phyloP scores from a whole-genome alignment of 805 yeast species.

The Wickerhamiella parazyma region DNA sequence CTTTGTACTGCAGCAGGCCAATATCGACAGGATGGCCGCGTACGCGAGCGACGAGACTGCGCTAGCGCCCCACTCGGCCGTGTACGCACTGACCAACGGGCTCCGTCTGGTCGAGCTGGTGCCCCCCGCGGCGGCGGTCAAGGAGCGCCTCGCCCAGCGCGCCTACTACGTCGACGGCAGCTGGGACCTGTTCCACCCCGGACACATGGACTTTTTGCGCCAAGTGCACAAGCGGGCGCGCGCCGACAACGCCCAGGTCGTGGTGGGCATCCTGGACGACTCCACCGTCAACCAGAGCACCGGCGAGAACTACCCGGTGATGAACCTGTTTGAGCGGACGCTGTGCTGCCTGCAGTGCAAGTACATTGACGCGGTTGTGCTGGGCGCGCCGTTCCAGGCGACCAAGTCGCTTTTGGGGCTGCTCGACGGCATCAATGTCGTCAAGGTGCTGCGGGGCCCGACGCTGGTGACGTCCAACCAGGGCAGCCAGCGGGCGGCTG shows the following conservation, averaged over 20 bases:
- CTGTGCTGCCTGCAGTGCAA: slow-evolving; percentile 79
- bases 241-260: slow-evolving; percentile 32
- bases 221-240: slow-evolving; percentile 32
- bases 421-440: slow-evolving; percentile 32
- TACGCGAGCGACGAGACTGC: slow-evolving; percentile 19
- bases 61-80: slow-evolving; percentile 17
- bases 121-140: slow-evolving; percentile 4
- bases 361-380: slow-evolving; percentile 64
- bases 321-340: slow-evolving; percentile 77
- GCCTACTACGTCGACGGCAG: slow-evolving; percentile 61
- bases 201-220: slow-evolving; percentile 66
- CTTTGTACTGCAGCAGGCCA: slow-evolving; percentile 9
- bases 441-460: slow-evolving; percentile 45
- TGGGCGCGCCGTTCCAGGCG: slow-evolving; percentile 43
- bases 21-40: slow-evolving; percentile 13
- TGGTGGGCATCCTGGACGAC: slow-evolving; percentile 61
- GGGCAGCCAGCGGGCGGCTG: slow-evolving; percentile 19
- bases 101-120: slow-evolving; percentile 12
- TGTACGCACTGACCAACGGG: slow-evolving; percentile 9
- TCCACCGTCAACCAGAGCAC: slow-evolving; percentile 38
- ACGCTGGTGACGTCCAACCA: slow-evolving; percentile 29
- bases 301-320: slow-evolving; percentile 63
- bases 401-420: slow-evolving; percentile 19
- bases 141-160: slow-evolving; percentile 13
- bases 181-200: slow-evolving; percentile 87